Percentiles rank a stretch among this genome's conserved stretches.
Evolutionary conservation across 768 basidiomycete genomes (phyloP).

Genomic region (Calocybe indica): DNA sequence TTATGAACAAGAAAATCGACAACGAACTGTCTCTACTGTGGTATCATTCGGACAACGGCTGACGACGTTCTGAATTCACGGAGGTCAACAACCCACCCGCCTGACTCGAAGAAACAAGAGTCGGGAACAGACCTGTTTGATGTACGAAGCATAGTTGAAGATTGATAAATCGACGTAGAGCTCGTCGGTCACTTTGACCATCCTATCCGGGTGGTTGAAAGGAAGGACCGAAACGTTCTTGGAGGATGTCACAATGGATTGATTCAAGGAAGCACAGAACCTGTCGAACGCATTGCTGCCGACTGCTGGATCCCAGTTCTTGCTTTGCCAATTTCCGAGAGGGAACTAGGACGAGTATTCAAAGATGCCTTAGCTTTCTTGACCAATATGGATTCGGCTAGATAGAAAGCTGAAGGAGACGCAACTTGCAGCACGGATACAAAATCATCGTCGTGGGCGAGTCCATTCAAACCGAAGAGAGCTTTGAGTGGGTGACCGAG

Average conservation of each 20-base stretch:
- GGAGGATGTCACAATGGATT: constrained; percentile 28
- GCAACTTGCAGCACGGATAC: constrained; percentile 57
- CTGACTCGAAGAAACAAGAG: not conserved
- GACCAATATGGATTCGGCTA: constrained; percentile 13
- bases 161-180: constrained; percentile 53
- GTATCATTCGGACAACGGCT: constrained; percentile 46
- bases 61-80: constrained; percentile 39
- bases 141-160: constrained; percentile 71
- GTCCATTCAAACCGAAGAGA: constrained; percentile 66
- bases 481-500: constrained; percentile 54
- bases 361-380: not conserved
- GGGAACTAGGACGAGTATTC: constrained; percentile 35
- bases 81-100: not conserved
- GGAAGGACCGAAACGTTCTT: constrained; percentile 31
- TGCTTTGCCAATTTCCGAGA: constrained; percentile 72
- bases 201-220: constrained; percentile 42
- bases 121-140: constrained; percentile 49
- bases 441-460: constrained; percentile 77
- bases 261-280: constrained; percentile 57
- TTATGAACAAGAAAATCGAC: not conserved
- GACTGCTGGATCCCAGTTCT: constrained; percentile 80
- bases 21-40: constrained; percentile 27
- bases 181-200: constrained; percentile 39
- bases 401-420: constrained; percentile 1
- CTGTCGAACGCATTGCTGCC: constrained; percentile 57